Evolutionary conservation across 495 filamentous ascomycete species (phyloP), one percentile per base, ranked within the genome.

Genomic region (Aspergillus ellipticus): DNA sequence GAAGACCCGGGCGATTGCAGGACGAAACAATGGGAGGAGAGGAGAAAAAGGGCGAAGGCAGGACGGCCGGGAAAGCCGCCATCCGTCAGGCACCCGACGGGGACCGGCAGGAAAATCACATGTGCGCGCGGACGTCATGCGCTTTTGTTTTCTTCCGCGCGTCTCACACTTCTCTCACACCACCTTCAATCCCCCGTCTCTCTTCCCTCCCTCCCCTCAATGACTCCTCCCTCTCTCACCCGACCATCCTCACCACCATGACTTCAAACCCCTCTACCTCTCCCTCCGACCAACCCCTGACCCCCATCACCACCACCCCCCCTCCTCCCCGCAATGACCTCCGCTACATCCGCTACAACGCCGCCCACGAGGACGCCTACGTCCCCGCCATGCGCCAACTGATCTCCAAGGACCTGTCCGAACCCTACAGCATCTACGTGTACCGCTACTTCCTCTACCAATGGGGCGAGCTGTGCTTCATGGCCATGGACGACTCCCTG

Each of bases 361-460:
- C 83, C 63, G 68, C 76, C 7, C 85, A 90, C 58, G 95, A 97
- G 66, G 82, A 85, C 31, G 73, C 82, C 47, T 96, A 94, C 61
- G 85, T 97, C 42, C 83, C 90, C 43, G 82, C 89, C 20, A 97
- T 99, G 74, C 84, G 95, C 50, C 84, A 90, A 53, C 73, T 99
- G 65, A 99, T 99, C 67, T 96, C 92, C 24, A 94, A 93, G 57
- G 95, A 97, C 67, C 84, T 99, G 24, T 97, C 93, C 55, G 95
- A 99, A 67, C 95, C 95, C 2, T 99, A 99, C 73, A 97, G 94
- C 74, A 97, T 99, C 67, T 99, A 97, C 73, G 95, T 99, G 48
- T 99, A 97, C 75, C 84, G 95, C 24, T 99, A 97, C 75, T 99
- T 99, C 66, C 78, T 99, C 16, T 97, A 94, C 68, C 90, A 97